Percentiles rank a stretch among this genome's conserved stretches.
These are phyloP conservation scores for Terana coerulea DNA, from an alignment of 768 basidiomycete genomes.

Conservation along the genomic window DNA sequence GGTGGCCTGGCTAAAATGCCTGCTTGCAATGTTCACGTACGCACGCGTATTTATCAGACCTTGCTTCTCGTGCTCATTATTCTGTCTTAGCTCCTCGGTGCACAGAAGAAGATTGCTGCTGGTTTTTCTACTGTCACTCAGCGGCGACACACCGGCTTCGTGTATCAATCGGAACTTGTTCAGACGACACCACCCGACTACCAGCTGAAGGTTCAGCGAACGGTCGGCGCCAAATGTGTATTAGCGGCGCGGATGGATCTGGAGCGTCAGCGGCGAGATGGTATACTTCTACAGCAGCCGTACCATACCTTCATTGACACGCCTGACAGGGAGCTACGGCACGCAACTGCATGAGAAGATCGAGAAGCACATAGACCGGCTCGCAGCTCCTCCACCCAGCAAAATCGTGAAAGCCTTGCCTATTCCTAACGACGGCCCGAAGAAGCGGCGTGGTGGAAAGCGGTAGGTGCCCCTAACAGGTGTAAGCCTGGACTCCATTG, in stretches of 20 bases:
- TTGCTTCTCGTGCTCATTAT: not conserved
- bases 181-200: constrained; percentile 85
- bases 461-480: constrained; percentile 52
- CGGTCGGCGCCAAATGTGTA: constrained; percentile 87
- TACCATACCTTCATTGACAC: not conserved
- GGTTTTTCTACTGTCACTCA: constrained; percentile 89
- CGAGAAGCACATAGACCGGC: constrained; percentile 87
- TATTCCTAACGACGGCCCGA: constrained; percentile 91
- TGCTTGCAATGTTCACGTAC: constrained; percentile 88
- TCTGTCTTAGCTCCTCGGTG: constrained; percentile 74
- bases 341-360: constrained; percentile 77
- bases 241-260: constrained; percentile 92
- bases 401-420: constrained; percentile 94
- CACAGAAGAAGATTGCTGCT: constrained; percentile 86
- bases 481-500: not conserved
- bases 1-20: constrained; percentile 91
- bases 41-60: constrained; percentile 30
- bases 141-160: constrained; percentile 91
- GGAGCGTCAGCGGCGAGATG: constrained; percentile 79
- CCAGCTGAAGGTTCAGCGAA: constrained; percentile 88
- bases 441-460: constrained; percentile 94
- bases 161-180: constrained; percentile 91
- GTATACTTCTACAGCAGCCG: constrained; percentile 34
- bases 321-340: constrained; percentile 67
- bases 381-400: constrained; percentile 90